Evolutionary conservation across 176 grass and related monocot genomes (phyloP).

Genomic region (Oryza punctata): DNA sequence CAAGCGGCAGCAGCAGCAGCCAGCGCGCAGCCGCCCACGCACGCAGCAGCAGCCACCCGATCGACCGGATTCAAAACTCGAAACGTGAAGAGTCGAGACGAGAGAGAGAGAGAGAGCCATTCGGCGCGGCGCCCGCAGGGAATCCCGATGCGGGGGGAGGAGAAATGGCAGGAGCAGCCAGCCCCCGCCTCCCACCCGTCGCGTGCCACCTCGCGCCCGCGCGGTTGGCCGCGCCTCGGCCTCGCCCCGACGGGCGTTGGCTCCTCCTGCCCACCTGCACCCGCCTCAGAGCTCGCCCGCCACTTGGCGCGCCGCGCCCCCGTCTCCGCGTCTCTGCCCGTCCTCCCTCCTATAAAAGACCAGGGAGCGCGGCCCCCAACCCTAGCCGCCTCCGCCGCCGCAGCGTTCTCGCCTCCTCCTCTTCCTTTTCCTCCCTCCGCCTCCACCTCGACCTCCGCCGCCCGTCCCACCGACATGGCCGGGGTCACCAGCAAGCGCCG

Average conservation of each 20-base stretch:
- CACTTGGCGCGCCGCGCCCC: slow-evolving; percentile 51
- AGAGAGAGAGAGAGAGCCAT: neutral
- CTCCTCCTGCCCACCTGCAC: slow-evolving; percentile 34
- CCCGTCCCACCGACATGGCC: slow-evolving; percentile 39
- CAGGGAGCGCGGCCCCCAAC: slow-evolving; percentile 41
- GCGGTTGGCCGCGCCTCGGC: slow-evolving; percentile 50
- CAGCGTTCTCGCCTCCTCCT: slow-evolving; percentile 10
- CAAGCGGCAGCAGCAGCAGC: neutral
- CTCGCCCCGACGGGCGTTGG: slow-evolving; percentile 36
- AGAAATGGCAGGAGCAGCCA: slow-evolving; percentile 20
- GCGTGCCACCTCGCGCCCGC: slow-evolving; percentile 54
- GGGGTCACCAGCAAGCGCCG: slow-evolving; percentile 42
- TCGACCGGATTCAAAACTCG: slow-evolving; percentile 28
- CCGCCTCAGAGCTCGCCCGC: slow-evolving; percentile 46
- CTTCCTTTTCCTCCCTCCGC: neutral
- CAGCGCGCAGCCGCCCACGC: neutral
- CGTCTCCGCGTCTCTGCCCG: slow-evolving; percentile 49
- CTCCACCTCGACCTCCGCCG: neutral
- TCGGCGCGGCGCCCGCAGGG: slow-evolving; percentile 45
- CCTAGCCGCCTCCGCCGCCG: slow-evolving; percentile 48
- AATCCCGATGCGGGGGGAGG: slow-evolving; percentile 36
- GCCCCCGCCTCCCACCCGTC: slow-evolving; percentile 55
- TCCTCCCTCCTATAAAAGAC: slow-evolving; percentile 50
- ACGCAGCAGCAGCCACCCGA: neutral
- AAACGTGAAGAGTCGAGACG: neutral